phyloP scores from a whole-genome alignment of 768 basidiomycete genomes.

The Boletus sp. region DNA sequence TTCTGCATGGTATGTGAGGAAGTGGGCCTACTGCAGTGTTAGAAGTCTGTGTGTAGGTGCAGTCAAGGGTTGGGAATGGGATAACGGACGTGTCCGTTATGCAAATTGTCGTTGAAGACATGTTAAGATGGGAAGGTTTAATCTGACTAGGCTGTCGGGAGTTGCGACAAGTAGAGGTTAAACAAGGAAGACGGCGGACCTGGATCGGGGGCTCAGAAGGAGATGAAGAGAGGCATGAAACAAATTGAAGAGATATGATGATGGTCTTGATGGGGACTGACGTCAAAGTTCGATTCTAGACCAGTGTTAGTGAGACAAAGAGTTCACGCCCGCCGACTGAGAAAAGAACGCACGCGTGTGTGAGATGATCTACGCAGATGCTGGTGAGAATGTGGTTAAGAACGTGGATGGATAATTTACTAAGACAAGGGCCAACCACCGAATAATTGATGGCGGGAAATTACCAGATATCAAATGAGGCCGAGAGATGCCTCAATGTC shows the following conservation, averaged over 20 bases:
- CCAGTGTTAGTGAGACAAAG: slow-evolving; percentile 12
- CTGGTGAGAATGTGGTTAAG: slow-evolving; percentile 4
- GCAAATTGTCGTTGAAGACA: slow-evolving; percentile 25
- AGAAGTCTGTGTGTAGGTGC: slow-evolving; percentile 33
- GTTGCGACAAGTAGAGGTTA: background rate
- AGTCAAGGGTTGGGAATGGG: slow-evolving; percentile 25
- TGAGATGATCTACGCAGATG: slow-evolving; percentile 2
- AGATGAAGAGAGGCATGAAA: slow-evolving; percentile 18
- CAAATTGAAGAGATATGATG: slow-evolving; percentile 1
- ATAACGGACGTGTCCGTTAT: slow-evolving; percentile 24
- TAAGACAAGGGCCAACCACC: slow-evolving; percentile 13
- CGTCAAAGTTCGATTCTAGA: slow-evolving; percentile 14
- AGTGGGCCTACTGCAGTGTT: slow-evolving; percentile 59
- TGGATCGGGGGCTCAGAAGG: slow-evolving; percentile 12
- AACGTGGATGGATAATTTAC: slow-evolving; percentile 17
- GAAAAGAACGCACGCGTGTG: slow-evolving; percentile 10
- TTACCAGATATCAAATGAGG: slow-evolving; percentile 4
- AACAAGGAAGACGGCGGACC: background rate
- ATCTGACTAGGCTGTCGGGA: background rate
- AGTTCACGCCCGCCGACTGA: background rate
- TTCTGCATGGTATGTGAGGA: slow-evolving; percentile 60
- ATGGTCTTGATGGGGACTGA: background rate
- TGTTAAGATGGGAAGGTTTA: slow-evolving; percentile 2
- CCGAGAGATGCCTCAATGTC: slow-evolving; percentile 2
- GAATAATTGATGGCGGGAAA: background rate